Conservation (phyloP, 2,329 filamentous ascomycete species). For the Ascochyta fabae region DNA sequence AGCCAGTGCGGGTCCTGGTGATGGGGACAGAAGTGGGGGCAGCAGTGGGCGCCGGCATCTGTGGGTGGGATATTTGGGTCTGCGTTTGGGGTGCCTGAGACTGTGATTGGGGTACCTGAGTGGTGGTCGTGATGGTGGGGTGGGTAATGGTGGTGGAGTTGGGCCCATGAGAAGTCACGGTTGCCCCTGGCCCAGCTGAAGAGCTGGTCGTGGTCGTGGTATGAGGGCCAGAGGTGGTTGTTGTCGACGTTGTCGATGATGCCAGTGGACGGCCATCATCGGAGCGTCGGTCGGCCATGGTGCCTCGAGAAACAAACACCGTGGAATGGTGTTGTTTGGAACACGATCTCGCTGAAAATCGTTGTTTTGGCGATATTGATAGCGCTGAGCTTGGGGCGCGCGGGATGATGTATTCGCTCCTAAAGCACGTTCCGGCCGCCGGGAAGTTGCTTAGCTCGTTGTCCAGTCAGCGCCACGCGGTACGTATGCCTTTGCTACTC, state of each 20-base stretch:
- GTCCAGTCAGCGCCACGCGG: constrained; percentile 25
- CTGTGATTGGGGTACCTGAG: constrained; percentile 16
- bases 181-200: constrained; percentile 25
- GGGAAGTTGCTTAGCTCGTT: constrained; percentile 20
- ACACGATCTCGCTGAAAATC: constrained; percentile 10
- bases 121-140: constrained; percentile 41
- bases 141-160: constrained; percentile 35
- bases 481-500: constrained; percentile 7
- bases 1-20: constrained; percentile 25
- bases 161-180: constrained; percentile 29
- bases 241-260: constrained; percentile 33
- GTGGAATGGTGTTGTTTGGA: constrained; percentile 4
- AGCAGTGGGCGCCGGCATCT: constrained; percentile 18
- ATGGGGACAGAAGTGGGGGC: constrained; percentile 16
- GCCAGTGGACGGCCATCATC: constrained; percentile 16
- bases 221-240: constrained; percentile 39
- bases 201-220: constrained; percentile 38
- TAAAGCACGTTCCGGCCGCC: constrained; percentile 26
- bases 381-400: constrained; percentile 17
- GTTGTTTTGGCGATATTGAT: constrained; percentile 11
- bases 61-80: constrained; percentile 4
- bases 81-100: constrained; percentile 1
- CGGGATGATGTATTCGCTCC: constrained; percentile 20
- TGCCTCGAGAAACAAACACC: constrained; percentile 9
- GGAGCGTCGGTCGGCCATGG: constrained; percentile 23